Base-by-base conservation (phyloP, 2,329 filamentous ascomycete genomes). In the Scytalidium lignicola region DNA sequence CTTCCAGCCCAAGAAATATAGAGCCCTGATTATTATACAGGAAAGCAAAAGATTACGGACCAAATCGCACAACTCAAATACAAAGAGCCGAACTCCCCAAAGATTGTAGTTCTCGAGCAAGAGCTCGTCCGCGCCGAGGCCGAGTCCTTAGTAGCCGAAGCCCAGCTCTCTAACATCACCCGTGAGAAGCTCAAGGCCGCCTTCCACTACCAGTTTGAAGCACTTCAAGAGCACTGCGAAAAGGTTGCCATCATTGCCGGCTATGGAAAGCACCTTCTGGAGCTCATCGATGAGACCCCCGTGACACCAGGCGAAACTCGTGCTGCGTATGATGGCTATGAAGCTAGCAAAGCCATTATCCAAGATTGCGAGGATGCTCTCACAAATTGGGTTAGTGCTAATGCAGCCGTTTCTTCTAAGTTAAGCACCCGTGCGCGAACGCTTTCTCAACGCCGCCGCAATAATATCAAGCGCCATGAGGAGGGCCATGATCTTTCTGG, bases 61-160 rank as follows among this genome's bases (percentile, higher is more conserved):
- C 90, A 97, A 68, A 99, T 99, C 62, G 92, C 93, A 45, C 92
- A 97, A 70, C 82, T 99, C 63, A 99, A 99, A 73, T 99, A 97
- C 83, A 99, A 99, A 77, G 93, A 99, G 71, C 93, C 93, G 59
- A 96, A 95, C 75, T 96, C 91, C 29, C 91, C 92, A 56, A 93
- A 90, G 74, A 96, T 99, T 61, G 90, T 96, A 50, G 91, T 99
- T 39, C 85, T 99, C 48, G 93, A 99, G 74, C 93, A 99, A 72
- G 93, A 99, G 72, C 88, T 99, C 51, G 93, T 99, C 60, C 91
- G 93, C 62, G 93, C 93, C 59, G 93, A 99, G 72, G 93, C 93
- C 62, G 93, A 99, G 71, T 97, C 93, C n/a, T 83, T 99, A 13
- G 93, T 99, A 49, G 93, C 93, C 55, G 93, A 99, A 71, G 93